phyloP scores from a whole-genome alignment of 1,284 basidiomycete genomes.

The Farysia itapuensis region DNA sequence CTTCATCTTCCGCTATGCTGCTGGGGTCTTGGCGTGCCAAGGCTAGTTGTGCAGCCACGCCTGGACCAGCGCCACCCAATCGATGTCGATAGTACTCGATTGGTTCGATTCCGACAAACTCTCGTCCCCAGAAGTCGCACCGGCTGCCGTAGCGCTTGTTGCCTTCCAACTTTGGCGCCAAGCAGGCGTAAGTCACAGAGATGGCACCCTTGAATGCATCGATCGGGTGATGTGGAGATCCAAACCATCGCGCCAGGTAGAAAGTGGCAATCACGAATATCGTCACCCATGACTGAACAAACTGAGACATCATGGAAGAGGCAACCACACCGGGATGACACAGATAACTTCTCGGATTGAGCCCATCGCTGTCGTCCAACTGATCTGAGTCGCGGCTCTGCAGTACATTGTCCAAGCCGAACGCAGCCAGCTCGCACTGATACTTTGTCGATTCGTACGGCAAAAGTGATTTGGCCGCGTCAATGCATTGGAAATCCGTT shows the following conservation, averaged over 20 bases:
- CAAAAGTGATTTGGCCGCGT: conserved; percentile 30
- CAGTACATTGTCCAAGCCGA: conserved; percentile 54
- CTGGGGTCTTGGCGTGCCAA: conserved; percentile 20
- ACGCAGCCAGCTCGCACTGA: conserved; percentile 57
- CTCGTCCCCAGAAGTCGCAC: conserved; percentile 46
- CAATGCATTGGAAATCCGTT: conserved; percentile 54
- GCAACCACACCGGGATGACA: conserved; percentile 60
- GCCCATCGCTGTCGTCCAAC: conserved; percentile 1
- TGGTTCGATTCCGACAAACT: conserved; percentile 48
- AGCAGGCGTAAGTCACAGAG: conserved; percentile 47
- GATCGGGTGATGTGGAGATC: conserved; percentile 56
- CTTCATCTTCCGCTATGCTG: conserved; percentile 10
- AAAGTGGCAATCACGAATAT: conserved; percentile 48
- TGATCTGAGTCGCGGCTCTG: conserved; percentile 18
- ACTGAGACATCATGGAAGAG: conserved; percentile 57
- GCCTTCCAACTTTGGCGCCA: conserved; percentile 48
- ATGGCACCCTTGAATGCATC: conserved; percentile 57
- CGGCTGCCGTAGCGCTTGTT: conserved; percentile 52
- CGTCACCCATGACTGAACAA: conserved; percentile 44
- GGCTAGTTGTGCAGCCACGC: conserved; percentile 26
- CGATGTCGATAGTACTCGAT: conserved; percentile 42
- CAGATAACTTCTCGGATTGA: conserved; percentile 48
- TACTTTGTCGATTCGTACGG: conserved; percentile 60
- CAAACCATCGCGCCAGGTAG: conserved; percentile 54
- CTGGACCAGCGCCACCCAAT: conserved; percentile 37